Evolutionary conservation across 352 stramenopile genomes (phyloP).

Genomic region (Phytophthora litchii): DNA sequence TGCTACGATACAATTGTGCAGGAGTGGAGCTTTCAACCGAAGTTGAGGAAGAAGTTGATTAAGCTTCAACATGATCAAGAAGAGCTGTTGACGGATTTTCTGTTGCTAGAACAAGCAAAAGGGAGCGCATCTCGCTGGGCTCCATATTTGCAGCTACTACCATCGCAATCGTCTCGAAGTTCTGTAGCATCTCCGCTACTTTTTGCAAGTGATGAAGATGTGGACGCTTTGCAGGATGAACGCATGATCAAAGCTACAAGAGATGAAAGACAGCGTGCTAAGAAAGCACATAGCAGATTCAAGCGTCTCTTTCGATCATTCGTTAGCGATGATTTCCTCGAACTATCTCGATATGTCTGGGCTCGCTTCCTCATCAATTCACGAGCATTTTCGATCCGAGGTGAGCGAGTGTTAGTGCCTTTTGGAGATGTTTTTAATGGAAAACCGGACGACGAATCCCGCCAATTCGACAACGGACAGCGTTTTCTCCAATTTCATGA

Average conservation of each 20-base stretch:
- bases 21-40: slow-evolving; percentile 21
- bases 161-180: slow-evolving; percentile 20
- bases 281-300: slow-evolving; percentile 48
- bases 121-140: slow-evolving; percentile 45
- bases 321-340: slow-evolving; percentile 6
- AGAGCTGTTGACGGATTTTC: slow-evolving; percentile 68
- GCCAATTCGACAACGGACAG: slow-evolving; percentile 45
- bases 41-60: slow-evolving; percentile 41
- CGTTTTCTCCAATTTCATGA: slow-evolving; percentile 70
- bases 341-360: slow-evolving; percentile 44
- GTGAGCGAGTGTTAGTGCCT: slow-evolving; percentile 78
- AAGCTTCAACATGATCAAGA: slow-evolving; percentile 44
- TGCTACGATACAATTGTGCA: slow-evolving; percentile 46
- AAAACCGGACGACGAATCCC: slow-evolving; percentile 36
- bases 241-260: slow-evolving; percentile 39
- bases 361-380: slow-evolving; percentile 71
- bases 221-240: slow-evolving; percentile 55
- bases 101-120: slow-evolving; percentile 61
- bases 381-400: slow-evolving; percentile 79
- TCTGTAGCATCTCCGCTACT: slow-evolving; percentile 45
- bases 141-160: slow-evolving; percentile 61
- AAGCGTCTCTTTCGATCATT: slow-evolving; percentile 47
- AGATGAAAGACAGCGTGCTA: slow-evolving; percentile 32
- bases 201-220: slow-evolving; percentile 27
- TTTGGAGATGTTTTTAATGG: slow-evolving; percentile 92